phyloP scores from a whole-genome alignment of 106 monocot species.

The Dendrobium nobile region DNA sequence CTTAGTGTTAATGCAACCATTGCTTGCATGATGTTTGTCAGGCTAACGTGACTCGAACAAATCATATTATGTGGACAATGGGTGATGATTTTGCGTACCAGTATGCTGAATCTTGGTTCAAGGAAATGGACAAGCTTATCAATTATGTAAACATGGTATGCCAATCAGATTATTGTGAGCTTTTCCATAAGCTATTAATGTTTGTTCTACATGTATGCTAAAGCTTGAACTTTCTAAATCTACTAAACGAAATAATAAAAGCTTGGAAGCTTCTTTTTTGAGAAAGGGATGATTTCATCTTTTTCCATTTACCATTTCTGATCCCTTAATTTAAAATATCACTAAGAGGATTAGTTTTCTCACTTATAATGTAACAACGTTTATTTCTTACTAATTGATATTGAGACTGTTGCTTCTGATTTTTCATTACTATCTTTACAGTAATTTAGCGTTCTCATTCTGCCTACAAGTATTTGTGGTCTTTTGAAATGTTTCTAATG shows the following conservation, averaged over 20 bases:
- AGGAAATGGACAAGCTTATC: conserved; percentile 60
- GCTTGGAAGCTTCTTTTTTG: neutral
- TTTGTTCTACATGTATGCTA: neutral
- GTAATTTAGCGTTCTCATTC: too few relatives aligned
- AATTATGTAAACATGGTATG: conserved; percentile 61
- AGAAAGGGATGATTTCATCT: neutral
- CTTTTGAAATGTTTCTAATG: too few relatives aligned
- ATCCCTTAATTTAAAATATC: too few relatives aligned
- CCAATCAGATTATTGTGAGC: neutral
- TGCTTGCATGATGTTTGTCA: conserved; percentile 9
- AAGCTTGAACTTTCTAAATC: neutral
- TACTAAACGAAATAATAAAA: neutral
- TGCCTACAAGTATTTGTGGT: too few relatives aligned
- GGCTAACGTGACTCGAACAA: conserved; percentile 53
- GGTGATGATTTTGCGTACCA: conserved; percentile 59
- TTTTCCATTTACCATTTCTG: neutral
- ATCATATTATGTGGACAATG: conserved; percentile 79
- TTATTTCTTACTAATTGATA: too few relatives aligned
- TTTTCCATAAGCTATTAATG: neutral
- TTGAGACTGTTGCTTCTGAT: too few relatives aligned
- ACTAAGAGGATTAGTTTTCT: too few relatives aligned
- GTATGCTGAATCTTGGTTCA: conserved; percentile 64
- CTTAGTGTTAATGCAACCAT: neutral
- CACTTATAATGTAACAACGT: too few relatives aligned
- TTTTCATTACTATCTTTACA: too few relatives aligned